Evolutionary conservation across 208 protist genomes (phyloP), one percentile per base, ranked within the genome.

Genomic region (Crithidia brevicula): DNA sequence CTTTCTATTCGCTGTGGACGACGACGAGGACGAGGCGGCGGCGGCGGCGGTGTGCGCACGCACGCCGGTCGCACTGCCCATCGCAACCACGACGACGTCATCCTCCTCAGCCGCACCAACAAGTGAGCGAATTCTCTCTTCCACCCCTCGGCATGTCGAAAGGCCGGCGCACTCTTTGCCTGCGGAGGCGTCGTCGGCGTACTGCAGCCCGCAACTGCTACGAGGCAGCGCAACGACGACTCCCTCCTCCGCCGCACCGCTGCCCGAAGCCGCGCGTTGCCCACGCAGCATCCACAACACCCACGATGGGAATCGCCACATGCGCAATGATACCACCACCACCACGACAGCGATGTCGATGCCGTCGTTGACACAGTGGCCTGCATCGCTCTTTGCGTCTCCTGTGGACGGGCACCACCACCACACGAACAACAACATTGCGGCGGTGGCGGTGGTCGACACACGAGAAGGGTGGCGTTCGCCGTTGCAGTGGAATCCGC

Each of bases 401-500:
- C n/a, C n/a, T n/a, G n/a, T n/a, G n/a, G n/a, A n/a, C n/a, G n/a
- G n/a, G n/a, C n/a, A n/a, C n/a, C n/a, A n/a, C n/a, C n/a, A n/a
- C n/a, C n/a, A 47, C 5, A 47, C 1, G 34, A 1, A 4, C 2
- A 52, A 36, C 40, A 1, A 1, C 42, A 33, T 13, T 20, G 38
- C 2, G 4, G 52, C 18, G 6, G n/a, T 22, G 22, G 23, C 42
- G 57, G 20, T 15, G 57, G 36, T 34, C 52, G 16, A 5, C 16
- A 28, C 7, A 15, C 4, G 28, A 2, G 52, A 74, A 10, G 68
- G 36, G 13, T 74, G 69, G 69, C 28, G 43, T 0, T 74, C 69
- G 13, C 69, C 69, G n/a, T n/a, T 74, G 33, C 69, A 67, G 60
- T 74, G 69, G 69, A 49, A 74, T 52, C 69, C 69, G 8, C 69